A percentile compares a stretch with the other conserved stretches of the same genome.
phyloP scores from a whole-genome alignment of 2,329 filamentous ascomycete species.

The Epichloe aotearoae region DNA sequence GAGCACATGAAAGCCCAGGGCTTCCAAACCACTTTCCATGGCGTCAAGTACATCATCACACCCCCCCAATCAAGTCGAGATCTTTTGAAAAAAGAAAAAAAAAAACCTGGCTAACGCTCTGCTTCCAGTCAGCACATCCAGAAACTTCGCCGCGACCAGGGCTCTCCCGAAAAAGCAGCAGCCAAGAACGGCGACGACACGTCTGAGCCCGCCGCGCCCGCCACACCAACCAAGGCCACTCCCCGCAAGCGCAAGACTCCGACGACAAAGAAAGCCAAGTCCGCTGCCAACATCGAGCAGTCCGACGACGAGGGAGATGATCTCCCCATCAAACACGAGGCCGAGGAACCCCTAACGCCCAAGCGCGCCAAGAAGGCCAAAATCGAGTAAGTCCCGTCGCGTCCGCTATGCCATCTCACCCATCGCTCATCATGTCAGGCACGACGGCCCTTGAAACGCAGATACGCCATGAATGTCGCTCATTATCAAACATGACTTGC shows the following conservation, averaged over 20 bases:
- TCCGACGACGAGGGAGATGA: conserved; percentile 9
- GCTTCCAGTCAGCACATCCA: conserved; percentile 30
- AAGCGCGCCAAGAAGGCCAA: conserved; percentile 12
- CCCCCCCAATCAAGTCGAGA: neutral
- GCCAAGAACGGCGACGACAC: conserved; percentile 5
- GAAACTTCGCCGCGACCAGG: conserved; percentile 27
- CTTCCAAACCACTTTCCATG: conserved; percentile 25
- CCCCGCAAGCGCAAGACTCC: conserved; percentile 19
- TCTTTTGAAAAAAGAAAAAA: too few relatives aligned
- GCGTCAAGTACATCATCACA: conserved; percentile 24
- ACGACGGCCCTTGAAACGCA: too few relatives aligned
- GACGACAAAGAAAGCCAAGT: conserved; percentile 14
- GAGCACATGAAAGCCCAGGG: conserved; percentile 20
- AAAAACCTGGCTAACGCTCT: neutral
- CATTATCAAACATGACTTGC: too few relatives aligned
- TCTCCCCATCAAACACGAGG: neutral
- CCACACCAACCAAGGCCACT: conserved; percentile 9
- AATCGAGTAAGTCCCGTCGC: neutral
- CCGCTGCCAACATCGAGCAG: conserved; percentile 9
- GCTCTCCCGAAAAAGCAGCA: conserved; percentile 11
- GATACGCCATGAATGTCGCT: too few relatives aligned
- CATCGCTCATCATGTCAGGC: too few relatives aligned
- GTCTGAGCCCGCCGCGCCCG: neutral
- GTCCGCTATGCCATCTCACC: too few relatives aligned
- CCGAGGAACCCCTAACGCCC: neutral